Percentiles rank a stretch among this genome's conserved stretches.
phyloP scores from a whole-genome alignment of 306 rosid genomes.

The Inga leiocalycina region DNA sequence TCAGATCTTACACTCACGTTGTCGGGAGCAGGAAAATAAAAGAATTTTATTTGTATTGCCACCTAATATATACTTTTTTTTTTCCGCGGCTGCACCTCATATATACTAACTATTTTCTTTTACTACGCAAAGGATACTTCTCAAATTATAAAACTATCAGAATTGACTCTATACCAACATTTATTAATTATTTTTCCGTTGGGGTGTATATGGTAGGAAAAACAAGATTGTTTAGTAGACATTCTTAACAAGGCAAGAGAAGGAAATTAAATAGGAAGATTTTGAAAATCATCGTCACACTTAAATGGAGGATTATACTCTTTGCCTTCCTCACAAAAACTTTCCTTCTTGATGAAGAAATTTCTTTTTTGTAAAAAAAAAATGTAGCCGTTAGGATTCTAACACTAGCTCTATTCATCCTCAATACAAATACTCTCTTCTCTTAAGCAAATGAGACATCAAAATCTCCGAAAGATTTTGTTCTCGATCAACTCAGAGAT shows the following conservation, averaged over 20 bases:
- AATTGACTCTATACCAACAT: no score
- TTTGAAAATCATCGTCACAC: background rate
- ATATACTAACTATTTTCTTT: no score
- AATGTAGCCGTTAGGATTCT: constrained; percentile 47
- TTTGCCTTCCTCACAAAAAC: constrained; percentile 15
- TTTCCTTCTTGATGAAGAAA: constrained; percentile 23
- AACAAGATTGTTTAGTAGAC: background rate
- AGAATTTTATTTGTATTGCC: no score
- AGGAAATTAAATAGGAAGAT: background rate
- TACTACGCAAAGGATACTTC: no score
- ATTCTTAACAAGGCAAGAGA: background rate
- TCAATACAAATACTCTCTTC: constrained; percentile 25
- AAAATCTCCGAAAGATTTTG: constrained; percentile 43
- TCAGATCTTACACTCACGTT: no score
- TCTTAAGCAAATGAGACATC: background rate
- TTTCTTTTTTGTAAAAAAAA: background rate
- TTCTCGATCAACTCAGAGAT: constrained; percentile 21
- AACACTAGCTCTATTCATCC: background rate
- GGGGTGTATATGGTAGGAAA: background rate
- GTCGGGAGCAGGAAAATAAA: no score
- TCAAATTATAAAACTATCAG: no score
- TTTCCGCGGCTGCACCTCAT: no score
- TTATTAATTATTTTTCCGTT: background rate
- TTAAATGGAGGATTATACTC: background rate
- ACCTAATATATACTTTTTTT: no score